phyloP scores from a whole-genome alignment of 306 rosid genomes.

The Citrullus mucosospermus region DNA sequence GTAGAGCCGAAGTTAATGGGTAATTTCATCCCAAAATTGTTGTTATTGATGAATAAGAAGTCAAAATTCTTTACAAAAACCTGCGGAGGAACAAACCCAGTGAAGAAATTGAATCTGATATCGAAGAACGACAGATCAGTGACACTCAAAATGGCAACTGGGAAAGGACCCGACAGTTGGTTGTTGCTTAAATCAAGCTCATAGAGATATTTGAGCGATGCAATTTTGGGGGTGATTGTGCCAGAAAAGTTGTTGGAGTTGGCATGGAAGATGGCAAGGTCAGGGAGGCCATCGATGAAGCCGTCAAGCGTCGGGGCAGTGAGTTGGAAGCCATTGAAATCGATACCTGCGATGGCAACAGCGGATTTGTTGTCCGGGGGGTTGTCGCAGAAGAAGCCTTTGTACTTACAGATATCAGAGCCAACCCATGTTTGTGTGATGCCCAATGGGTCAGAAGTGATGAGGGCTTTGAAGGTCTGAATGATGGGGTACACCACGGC shows the following conservation, averaged over 20 bases:
- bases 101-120: slow-evolving; percentile 26
- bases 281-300: slow-evolving; percentile 28
- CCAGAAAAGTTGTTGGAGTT: slow-evolving; percentile 43
- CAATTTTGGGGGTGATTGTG: slow-evolving; percentile 17
- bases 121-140: slow-evolving; percentile 19
- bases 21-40: slow-evolving; percentile 15
- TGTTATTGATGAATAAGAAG: slow-evolving; percentile 31
- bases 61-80: slow-evolving; percentile 16
- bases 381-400: slow-evolving; percentile 29
- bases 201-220: slow-evolving; percentile 19
- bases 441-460: slow-evolving; percentile 31
- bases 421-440: slow-evolving; percentile 35
- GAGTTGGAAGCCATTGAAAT: slow-evolving; percentile 41
- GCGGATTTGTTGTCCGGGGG: slow-evolving; percentile 32
- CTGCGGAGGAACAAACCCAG: slow-evolving; percentile 23
- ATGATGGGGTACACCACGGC: slow-evolving; percentile 25
- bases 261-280: slow-evolving; percentile 38
- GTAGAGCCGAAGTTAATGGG: slow-evolving; percentile 27
- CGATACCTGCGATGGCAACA: slow-evolving; percentile 19
- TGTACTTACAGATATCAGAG: slow-evolving; percentile 27
- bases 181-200: slow-evolving; percentile 46
- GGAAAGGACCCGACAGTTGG: slow-evolving; percentile 23
- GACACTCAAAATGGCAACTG: slow-evolving; percentile 10
- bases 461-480: slow-evolving; percentile 22
- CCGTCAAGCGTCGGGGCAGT: slow-evolving; percentile 30